Percentiles rank a stretch among this genome's conserved stretches.
These are phyloP conservation scores for Stachybotrys elegans DNA, from an alignment of 2,329 filamentous ascomycete species.

Conservation along the genomic window DNA sequence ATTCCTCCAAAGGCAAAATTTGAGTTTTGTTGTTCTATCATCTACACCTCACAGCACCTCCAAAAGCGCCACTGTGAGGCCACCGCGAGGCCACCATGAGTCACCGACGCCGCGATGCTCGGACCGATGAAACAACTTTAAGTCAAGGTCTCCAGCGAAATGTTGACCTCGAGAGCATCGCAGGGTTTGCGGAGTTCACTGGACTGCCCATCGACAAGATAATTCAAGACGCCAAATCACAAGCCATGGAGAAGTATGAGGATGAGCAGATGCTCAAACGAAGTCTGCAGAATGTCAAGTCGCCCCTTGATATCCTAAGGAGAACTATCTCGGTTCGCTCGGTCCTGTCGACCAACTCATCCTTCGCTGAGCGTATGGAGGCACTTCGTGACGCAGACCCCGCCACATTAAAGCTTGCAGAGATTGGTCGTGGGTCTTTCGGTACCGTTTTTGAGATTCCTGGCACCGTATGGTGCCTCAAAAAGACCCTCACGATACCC, in stretches of 20 bases:
- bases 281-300: neutral
- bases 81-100: neutral
- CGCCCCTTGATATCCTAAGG: conserved; percentile 1
- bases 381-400: neutral
- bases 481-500: neutral
- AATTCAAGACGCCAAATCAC: neutral
- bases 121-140: neutral
- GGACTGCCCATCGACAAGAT: neutral
- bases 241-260: neutral
- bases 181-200: neutral
- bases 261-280: neutral
- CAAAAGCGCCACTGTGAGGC: neutral
- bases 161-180: neutral
- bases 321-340: conserved; percentile 1
- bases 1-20: too few relatives aligned
- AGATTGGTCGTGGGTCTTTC: conserved; percentile 2
- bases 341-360: conserved; percentile 1
- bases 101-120: neutral
- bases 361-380: conserved; percentile 4
- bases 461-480: conserved; percentile 5
- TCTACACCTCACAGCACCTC: neutral
- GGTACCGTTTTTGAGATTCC: conserved; percentile 2
- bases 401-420: neutral
- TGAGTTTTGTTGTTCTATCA: neutral
- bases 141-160: neutral